Evolutionary conservation across 192 early-diverging fungal species (phyloP).

Genomic region (Podila horticola): DNA sequence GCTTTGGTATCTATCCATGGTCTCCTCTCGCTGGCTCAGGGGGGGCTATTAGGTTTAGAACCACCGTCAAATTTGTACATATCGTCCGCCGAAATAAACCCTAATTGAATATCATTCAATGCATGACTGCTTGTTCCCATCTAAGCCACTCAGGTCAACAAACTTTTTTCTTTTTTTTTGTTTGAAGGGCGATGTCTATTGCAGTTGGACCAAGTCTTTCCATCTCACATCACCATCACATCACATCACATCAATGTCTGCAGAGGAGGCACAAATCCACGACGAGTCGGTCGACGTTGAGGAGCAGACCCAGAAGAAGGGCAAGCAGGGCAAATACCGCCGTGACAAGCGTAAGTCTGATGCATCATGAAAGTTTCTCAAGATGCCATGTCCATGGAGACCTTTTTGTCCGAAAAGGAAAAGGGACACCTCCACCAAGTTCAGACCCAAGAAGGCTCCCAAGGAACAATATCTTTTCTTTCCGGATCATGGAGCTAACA

Average conservation of each 20-base stretch:
- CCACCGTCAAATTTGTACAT: no score
- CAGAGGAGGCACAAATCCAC: conserved; percentile 21
- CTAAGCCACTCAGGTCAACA: background rate
- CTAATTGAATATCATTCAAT: no score
- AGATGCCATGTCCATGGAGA: background rate
- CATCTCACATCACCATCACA: background rate
- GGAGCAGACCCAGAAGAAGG: conserved; percentile 47
- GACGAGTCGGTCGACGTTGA: conserved; percentile 29
- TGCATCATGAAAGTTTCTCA: background rate
- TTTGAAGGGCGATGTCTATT: no score
- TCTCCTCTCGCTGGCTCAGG: no score
- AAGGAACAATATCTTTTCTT: background rate
- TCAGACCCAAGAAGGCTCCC: background rate
- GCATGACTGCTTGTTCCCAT: background rate
- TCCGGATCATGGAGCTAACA: background rate
- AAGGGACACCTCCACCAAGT: no score
- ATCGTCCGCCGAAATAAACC: no score
- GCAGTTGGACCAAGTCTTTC: background rate
- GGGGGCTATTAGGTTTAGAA: no score
- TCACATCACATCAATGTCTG: conserved; percentile 36
- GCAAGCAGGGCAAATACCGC: conserved; percentile 60
- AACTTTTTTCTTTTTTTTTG: background rate
- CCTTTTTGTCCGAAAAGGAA: background rate
- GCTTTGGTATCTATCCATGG: no score
- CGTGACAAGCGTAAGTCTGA: conserved; percentile 60